Base-by-base conservation (phyloP, 2,329 filamentous ascomycete species). In the Seiridium cupressi region DNA sequence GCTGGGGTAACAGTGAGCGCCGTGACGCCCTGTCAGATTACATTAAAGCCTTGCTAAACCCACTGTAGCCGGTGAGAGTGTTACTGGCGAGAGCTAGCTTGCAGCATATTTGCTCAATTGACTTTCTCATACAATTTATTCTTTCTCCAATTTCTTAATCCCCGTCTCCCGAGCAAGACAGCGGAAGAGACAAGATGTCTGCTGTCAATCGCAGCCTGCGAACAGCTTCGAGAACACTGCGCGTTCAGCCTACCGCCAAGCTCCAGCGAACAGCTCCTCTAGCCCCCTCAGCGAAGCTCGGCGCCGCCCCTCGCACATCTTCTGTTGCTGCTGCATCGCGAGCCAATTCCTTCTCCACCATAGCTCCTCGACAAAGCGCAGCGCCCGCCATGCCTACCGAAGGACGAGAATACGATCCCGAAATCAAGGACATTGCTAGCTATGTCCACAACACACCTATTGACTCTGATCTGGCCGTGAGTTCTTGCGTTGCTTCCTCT, bases 361-460 rank as follows among this genome's bases (percentile, higher is more conserved):
- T 79, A 68, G 69, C 77, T 66, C 70, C 78, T 56, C 75, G 76
- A 66, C 73, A 76, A 65, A 83, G 80, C 59, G 76, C 77, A 65
- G 80, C 82, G 68, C 78, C 82, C 68, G 73, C 77, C 68, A 79
- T 79, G 75, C 76, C 84, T 71, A 74, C 81, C 49, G 74, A 80
- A 70, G 72, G 76, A 62, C 79, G 84, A 74, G 83, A 88, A 68
- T 97, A 94, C 77, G 94, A 98, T 74, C 87, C 90, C 64, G 94
- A 97, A 81, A 95, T 98, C 77, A 89, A 88, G 77, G 93, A 98
- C 75, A 97, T 99, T 83, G 94, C 94, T 64, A 87, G 84, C 78
- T 99, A 97, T 79, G 90, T 98, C 74, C 92, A 96, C 84, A 91
- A 93, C 76, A 94, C 93, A 77, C 84, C 91, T 61, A 90, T 98